Conservation (phyloP, 2,329 filamentous ascomycete species). For the Endothia cerciana region DNA sequence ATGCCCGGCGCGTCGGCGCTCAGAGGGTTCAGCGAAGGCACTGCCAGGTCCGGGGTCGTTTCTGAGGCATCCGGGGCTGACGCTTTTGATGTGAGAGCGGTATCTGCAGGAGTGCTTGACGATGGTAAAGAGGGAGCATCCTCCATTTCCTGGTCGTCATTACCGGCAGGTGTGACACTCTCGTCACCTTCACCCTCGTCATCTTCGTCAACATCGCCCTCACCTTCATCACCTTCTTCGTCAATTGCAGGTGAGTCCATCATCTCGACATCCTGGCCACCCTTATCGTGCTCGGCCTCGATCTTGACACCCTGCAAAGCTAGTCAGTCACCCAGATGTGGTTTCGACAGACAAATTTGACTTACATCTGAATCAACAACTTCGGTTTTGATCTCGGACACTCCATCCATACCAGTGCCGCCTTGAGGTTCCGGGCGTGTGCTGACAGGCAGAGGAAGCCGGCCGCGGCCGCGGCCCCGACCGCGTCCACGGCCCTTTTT, state of each 20-base stretch:
- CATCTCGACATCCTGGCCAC: conserved; percentile 55
- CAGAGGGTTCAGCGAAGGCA: conserved; percentile 30
- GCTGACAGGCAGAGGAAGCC: conserved; percentile 42
- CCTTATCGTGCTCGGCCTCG: conserved; percentile 49
- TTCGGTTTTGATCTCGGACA: conserved; percentile 44
- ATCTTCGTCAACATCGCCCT: conserved; percentile 52
- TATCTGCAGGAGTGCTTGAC: conserved; percentile 10
- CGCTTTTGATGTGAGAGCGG: conserved; percentile 37
- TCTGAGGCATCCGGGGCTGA: conserved; percentile 36
- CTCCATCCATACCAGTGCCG: conserved; percentile 43
- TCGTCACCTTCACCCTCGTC: conserved; percentile 53
- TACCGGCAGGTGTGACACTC: conserved; percentile 39
- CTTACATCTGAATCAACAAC: conserved; percentile 46
- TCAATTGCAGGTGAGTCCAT: conserved; percentile 54
- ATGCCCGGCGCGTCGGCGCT: conserved; percentile 39
- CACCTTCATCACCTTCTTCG: conserved; percentile 52
- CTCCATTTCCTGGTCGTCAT: conserved; percentile 35
- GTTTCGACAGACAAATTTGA: conserved; percentile 9
- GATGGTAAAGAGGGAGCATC: conserved; percentile 30
- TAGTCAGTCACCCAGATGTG: conserved; percentile 29
- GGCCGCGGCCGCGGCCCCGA: conserved; percentile 69
- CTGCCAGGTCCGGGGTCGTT: conserved; percentile 40
- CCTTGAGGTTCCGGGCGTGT: conserved; percentile 39
- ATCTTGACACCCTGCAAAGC: conserved; percentile 42
- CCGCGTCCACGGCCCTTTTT: conserved; percentile 67